Evolutionary conservation across 257 asterid species (phyloP), one percentile per base, ranked within the genome.

Genomic region (Solanum chmielewskii): DNA sequence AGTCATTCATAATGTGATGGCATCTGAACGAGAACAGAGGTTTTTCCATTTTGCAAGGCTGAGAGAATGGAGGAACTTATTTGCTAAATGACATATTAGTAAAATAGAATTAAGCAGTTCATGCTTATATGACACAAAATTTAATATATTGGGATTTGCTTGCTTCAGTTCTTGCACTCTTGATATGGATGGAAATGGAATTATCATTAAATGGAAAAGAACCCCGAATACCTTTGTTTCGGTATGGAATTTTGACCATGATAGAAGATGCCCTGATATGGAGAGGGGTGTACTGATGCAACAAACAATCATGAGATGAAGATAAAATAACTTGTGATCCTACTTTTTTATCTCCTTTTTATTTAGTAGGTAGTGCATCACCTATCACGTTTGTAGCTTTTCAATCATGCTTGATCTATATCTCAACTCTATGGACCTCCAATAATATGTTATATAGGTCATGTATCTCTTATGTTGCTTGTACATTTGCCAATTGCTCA

Each of bases 121-220:
- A 68, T 68, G 70, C 21, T 29, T 68, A 29, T 68, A 68, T 3
- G 6, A 29, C 0, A 0, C 20, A 68, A 68, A 29, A 68, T 68
- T 68, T 29, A 68, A 14, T 68, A 33, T 29, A 25, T 25, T 13
- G 9, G 18, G 33, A 11, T 68, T 68, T 68, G 41, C 39, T 68
- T 68, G 75, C 39, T 13, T 39, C 23, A 68, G 41, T 68, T 68
- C 64, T 56, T 56, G 64, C 82, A 90, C 86, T 4, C 60, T 92
- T 44, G 86, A 71, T 10, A 89, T 86, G 91, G 78, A 90, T 35
- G 92, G 92, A 70, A 89, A 90, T 84, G 85, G 90, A 42, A 52
- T 93, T 87, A 78, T 89, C 35, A 11, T 90, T 20, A 91, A 91
- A 2, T 93, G 95, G 95, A 91, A 88, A 23, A 93, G 89, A 37